Evolutionary conservation across 192 early-diverging fungal genomes (phyloP), one percentile per base, ranked within the genome.

Genomic region (Lobosporangium transversale): DNA sequence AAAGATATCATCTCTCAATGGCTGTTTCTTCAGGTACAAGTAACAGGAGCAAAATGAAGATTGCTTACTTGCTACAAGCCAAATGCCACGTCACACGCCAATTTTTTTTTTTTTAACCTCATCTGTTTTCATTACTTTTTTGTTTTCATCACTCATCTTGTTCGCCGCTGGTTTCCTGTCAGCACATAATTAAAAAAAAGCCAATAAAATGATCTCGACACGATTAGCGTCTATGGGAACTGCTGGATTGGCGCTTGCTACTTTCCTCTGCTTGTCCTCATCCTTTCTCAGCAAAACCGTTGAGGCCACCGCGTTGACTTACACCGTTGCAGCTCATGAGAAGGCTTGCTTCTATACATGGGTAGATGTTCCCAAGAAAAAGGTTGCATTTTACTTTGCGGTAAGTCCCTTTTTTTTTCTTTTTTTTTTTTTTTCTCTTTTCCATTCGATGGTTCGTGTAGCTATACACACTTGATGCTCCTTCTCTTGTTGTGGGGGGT

Each of bases 311-410:
- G 80, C 87, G 1, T 58, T 97, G 70, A 97, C 95, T 15, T 97
- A 95, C 84, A 84, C 79, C 20, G 90, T 99, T 73, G 88, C 85
- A 45, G 91, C 95, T 15, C 91, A 96, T 75, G 96, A 97, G 76
- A 89, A 89, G 45, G 89, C 92, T 26, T 99, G 98, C 71, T 98
- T 95, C 81, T 97, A 94, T 79, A 85, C 89, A n/a, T 85, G 83
- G 65, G 84, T 88, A 4, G 92, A 92, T 73, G 68, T 86, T 43
- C 86, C 89, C 6, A 91, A 89, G 42, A 94, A 99, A 83, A 99
- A 99, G 81, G 70, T 99, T 50, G 89, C 91, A 30, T 95, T 99
- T 66, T 99, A 97, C 83, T 99, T 96, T 90, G 93, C 95, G 24
- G 97, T 98, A 92, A 75, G 92, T 32, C 21, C 7, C 2, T 18